phyloP scores from a whole-genome alignment of 2,329 filamentous ascomycete species.

The Aschersonia sp. region DNA sequence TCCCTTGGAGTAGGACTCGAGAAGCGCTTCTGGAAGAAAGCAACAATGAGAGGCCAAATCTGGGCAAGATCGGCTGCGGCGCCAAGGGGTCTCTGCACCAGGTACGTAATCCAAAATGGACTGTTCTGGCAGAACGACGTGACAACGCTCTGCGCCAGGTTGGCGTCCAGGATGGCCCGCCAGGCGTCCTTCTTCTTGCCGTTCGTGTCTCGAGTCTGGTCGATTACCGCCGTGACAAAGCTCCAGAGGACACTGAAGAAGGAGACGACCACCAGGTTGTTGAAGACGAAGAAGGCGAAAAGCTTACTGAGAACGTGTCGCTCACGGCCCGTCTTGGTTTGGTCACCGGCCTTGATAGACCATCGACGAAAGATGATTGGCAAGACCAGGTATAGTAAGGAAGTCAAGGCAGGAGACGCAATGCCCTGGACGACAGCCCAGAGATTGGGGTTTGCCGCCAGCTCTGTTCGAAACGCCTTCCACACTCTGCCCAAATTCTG shows the following conservation, averaged over 20 bases:
- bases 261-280: constrained; percentile 90
- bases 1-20: constrained; percentile 78
- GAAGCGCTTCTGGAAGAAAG: constrained; percentile 74
- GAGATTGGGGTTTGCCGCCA: constrained; percentile 46
- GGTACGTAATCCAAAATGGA: constrained; percentile 86
- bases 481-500: constrained; percentile 68
- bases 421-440: constrained; percentile 93
- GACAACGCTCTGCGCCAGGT: constrained; percentile 52
- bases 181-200: constrained; percentile 44
- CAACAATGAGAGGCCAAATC: constrained; percentile 67
- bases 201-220: constrained; percentile 14
- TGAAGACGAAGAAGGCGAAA: constrained; percentile 93
- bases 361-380: constrained; percentile 85
- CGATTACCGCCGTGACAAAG: constrained; percentile 53
- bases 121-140: constrained; percentile 68
- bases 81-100: constrained; percentile 83
- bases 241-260: constrained; percentile 73
- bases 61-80: constrained; percentile 91
- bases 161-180: constrained; percentile 49
- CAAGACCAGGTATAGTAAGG: constrained; percentile 71
- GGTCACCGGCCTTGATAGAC: constrained; percentile 69
- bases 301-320: constrained; percentile 81
- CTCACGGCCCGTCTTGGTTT: constrained; percentile 84
- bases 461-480: constrained; percentile 53
- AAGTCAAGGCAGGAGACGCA: constrained; percentile 72